phyloP scores from a whole-genome alignment of 805 yeast genomes.

The Kodamaea hsintzibuensis region DNA sequence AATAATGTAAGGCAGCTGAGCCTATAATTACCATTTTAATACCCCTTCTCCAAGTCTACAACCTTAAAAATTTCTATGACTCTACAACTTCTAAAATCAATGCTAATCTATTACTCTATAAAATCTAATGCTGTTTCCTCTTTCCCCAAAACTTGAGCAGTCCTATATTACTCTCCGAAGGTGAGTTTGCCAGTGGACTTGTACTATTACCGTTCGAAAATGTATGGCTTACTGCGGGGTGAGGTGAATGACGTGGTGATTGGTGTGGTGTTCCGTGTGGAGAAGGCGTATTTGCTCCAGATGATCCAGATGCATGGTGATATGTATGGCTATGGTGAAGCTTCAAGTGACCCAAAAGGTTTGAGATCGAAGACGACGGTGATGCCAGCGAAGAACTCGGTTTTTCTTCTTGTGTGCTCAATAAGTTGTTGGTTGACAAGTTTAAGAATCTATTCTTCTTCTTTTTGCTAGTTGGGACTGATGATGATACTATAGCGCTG shows the following conservation, averaged over 20 bases:
- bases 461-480: slow-evolving; percentile 6
- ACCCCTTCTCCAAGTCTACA: too few species aligned
- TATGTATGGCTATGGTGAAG: slow-evolving; percentile 10
- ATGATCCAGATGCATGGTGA: background rate
- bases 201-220: background rate
- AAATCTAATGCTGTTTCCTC: slow-evolving; percentile 13
- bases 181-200: background rate
- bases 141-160: slow-evolving; percentile 22
- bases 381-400: slow-evolving; percentile 7
- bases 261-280: slow-evolving; percentile 4
- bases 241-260: slow-evolving; percentile 5
- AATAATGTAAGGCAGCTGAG: too few species aligned
- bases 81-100: background rate
- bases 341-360: slow-evolving; percentile 17
- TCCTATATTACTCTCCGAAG: background rate
- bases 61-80: too few species aligned
- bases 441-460: slow-evolving; percentile 11
- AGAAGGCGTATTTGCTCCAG: slow-evolving; percentile 8
- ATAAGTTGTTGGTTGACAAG: background rate
- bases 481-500: background rate
- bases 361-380: slow-evolving; percentile 16
- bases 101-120: slow-evolving; percentile 8
- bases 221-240: background rate
- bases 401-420: background rate
- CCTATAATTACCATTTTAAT: too few species aligned